Evolutionary conservation across 345 rosid genomes (phyloP).

Genomic region (Bretschneidera sinensis): DNA sequence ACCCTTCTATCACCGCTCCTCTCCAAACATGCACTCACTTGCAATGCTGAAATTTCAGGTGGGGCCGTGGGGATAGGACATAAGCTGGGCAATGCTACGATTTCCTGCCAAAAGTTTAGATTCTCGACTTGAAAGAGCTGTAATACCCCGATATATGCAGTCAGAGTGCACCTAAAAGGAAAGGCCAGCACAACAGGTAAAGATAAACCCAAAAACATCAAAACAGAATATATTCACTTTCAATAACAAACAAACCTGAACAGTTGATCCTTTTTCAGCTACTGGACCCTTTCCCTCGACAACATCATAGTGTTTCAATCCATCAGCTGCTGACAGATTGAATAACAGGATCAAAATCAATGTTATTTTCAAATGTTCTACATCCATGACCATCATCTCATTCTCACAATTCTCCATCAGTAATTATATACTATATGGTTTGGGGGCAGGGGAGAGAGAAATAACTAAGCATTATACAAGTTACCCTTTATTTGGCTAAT

Average conservation of each 20-base stretch:
- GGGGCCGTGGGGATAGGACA: neutral
- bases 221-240: neutral
- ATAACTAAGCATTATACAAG: too few relatives aligned
- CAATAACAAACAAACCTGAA: conserved; percentile 42
- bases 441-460: too few relatives aligned
- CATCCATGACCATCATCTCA: neutral
- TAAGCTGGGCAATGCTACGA: conserved; percentile 83
- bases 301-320: conserved; percentile 78
- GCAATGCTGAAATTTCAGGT: neutral
- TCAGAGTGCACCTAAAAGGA: conserved; percentile 74
- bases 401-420: neutral
- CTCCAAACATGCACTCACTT: too few relatives aligned
- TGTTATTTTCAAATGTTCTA: neutral
- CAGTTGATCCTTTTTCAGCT: conserved; percentile 71
- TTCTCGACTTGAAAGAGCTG: conserved; percentile 81
- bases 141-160: conserved; percentile 64
- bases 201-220: neutral
- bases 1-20: too few relatives aligned
- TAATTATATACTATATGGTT: neutral
- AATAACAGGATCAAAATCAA: neutral
- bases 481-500: too few relatives aligned
- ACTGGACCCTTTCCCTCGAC: conserved; percentile 75
- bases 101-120: conserved; percentile 94
- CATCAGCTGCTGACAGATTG: conserved; percentile 59
- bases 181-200: neutral